Percentiles rank a stretch among this genome's conserved stretches.
These are phyloP conservation scores for Alternaria triticimaculans DNA, from an alignment of 2,329 filamentous ascomycete species.

Conservation along the genomic window DNA sequence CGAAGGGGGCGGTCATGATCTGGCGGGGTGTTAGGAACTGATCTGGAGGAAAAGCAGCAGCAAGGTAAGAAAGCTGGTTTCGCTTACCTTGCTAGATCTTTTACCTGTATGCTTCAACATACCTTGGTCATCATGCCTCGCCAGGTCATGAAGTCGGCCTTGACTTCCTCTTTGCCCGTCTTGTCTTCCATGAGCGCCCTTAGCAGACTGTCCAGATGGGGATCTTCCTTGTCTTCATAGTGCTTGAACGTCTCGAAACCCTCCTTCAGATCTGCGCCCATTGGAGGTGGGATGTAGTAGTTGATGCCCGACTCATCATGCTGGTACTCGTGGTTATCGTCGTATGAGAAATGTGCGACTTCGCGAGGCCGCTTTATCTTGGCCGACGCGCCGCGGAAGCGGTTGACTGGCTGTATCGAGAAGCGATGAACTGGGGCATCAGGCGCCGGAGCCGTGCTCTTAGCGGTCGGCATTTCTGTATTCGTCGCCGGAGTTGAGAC, in stretches of 20 bases:
- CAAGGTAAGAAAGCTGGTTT: conserved; percentile 21
- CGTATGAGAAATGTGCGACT: conserved; percentile 92
- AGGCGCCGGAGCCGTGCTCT: not conserved
- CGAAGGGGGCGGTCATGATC: conserved; percentile 87
- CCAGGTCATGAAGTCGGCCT: conserved; percentile 88
- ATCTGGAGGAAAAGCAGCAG: not conserved
- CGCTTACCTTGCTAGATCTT: conserved; percentile 21
- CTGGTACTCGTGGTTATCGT: conserved; percentile 78
- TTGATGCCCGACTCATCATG: conserved; percentile 79
- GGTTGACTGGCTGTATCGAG: conserved; percentile 40
- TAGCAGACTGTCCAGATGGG: conserved; percentile 85
- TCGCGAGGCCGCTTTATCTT: conserved; percentile 65
- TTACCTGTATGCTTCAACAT: conserved; percentile 19
- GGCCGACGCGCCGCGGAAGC: conserved; percentile 43
- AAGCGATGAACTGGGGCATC: conserved; percentile 24
- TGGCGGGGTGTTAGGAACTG: conserved; percentile 48
- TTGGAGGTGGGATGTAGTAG: conserved; percentile 82
- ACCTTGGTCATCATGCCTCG: conserved; percentile 99
- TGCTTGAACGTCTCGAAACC: conserved; percentile 86
- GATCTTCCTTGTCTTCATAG: conserved; percentile 80
- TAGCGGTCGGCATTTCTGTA: not conserved
- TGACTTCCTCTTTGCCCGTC: conserved; percentile 68
- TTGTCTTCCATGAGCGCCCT: conserved; percentile 71
- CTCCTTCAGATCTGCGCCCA: conserved; percentile 75
- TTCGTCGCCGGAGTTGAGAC: not conserved